Base-by-base conservation (phyloP, 2,329 filamentous ascomycete species). In the Penicillium sp. region DNA sequence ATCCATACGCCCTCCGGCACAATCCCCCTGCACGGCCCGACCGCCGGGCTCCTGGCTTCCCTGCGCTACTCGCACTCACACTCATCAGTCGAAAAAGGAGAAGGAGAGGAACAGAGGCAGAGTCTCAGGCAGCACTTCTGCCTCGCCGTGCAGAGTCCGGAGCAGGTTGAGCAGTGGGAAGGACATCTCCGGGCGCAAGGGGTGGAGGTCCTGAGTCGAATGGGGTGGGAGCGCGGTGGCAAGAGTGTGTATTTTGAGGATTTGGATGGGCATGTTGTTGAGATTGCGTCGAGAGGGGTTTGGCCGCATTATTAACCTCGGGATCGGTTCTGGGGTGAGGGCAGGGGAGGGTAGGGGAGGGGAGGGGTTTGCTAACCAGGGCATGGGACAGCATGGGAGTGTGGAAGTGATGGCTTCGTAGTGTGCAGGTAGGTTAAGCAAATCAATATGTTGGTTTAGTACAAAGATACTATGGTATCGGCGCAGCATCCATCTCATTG, bases 211-310 rank as follows among this genome's bases (percentile, higher is more conserved):
- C 17, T 21, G 4, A 47, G 56, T 30, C 46, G n/a, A 8, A 45
- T 58, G 46, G 29, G 47, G 7, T 58, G 46, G 56, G 56, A 58
- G 15, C 47, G 56, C 5, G 56, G 56, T 7, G 56, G 56, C 2
- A 17, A 41, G 19, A 58, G 46, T 51, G 56, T 58, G 8, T 58
- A 58, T 30, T 58, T 51, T 29, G 47, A 58, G 47, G 47, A 58
- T 51, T 31, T 29, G 19, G 46, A 58, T 51, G 46, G 30, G 8
- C 29, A 58, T 52, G 56, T 58, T 15, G 45, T 26, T 6, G 56
- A 58, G 47, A 58, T 58, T 19, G 56, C 30, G 13, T 58, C 56
- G 11, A 49, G 35, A 15, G 56, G 56, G 8, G 21, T 58, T n/a
- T 58, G 56, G 56, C 56, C 56, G 21, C 56, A 58, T 44, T 58